Evolutionary conservation across 2,329 filamentous ascomycete genomes (phyloP).

Genomic region (Hymenoscyphus fraxineus): DNA sequence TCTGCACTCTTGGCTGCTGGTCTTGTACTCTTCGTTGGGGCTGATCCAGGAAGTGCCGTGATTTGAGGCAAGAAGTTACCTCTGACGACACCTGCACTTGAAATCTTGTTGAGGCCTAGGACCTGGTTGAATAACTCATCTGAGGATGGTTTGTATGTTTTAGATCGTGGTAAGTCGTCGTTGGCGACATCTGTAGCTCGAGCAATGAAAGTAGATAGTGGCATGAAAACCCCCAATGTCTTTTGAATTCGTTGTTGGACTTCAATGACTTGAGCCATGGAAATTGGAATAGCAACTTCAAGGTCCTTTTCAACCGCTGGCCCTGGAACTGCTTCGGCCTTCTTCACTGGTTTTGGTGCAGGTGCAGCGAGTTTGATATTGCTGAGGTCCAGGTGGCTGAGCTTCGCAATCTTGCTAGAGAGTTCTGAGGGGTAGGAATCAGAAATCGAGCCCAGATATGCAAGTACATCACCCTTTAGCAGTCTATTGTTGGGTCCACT

Average conservation of each 20-base stretch:
- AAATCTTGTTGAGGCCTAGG: conserved; percentile 60
- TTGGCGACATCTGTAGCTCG: conserved; percentile 86
- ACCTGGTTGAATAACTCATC: conserved; percentile 88
- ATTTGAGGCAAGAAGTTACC: conserved; percentile 72
- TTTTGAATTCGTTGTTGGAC: conserved; percentile 77
- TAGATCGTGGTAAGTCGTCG: conserved; percentile 70
- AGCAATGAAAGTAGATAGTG: conserved; percentile 80
- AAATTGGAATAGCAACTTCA: conserved; percentile 72
- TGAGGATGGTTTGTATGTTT: conserved; percentile 61
- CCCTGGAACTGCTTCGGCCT: conserved; percentile 39
- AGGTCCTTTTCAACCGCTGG: conserved; percentile 44
- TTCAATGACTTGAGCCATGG: conserved; percentile 72
- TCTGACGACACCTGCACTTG: conserved; percentile 50
- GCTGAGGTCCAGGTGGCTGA: conserved; percentile 83
- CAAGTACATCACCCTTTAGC: conserved; percentile 92
- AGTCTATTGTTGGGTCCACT: conserved; percentile 85
- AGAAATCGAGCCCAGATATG: conserved; percentile 77
- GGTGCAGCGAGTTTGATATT: conserved; percentile 78
- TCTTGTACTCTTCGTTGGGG: conserved; percentile 34
- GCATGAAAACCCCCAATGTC: conserved; percentile 74
- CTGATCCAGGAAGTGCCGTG: conserved; percentile 49
- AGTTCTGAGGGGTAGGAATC: conserved; percentile 67
- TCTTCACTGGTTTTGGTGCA: conserved; percentile 39
- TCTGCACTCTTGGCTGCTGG: conserved; percentile 56
- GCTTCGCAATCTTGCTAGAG: conserved; percentile 67